Conservation (phyloP, 2,329 filamentous ascomycete genomes). For the Didymellaceae sp. region DNA sequence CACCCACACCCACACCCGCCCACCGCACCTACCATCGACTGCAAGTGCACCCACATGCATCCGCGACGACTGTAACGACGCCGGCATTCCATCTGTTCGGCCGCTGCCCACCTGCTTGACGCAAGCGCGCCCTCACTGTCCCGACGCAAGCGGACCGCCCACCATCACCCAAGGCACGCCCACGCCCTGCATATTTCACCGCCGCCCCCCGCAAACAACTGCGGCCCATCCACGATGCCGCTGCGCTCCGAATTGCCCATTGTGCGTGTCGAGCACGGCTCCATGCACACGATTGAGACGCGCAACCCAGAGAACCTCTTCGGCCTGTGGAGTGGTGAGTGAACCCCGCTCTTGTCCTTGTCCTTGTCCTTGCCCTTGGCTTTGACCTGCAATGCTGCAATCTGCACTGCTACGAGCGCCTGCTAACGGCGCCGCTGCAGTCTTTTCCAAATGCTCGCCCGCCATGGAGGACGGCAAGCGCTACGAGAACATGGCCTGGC, state of each 20-base stretch:
- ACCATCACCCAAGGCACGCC: not conserved
- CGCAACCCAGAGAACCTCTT: conserved; percentile 90
- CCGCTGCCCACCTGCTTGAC: conserved; percentile 27
- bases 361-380: no score
- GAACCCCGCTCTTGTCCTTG: not conserved
- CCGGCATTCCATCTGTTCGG: conserved; percentile 27
- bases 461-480: conserved; percentile 91
- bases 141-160: conserved; percentile 24
- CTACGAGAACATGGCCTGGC: conserved; percentile 92
- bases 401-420: no score
- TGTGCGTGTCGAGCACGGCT: conserved; percentile 86
- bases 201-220: conserved; percentile 1
- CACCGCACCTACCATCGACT: not conserved
- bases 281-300: conserved; percentile 94
- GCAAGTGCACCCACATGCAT: conserved; percentile 23
- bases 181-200: not conserved
- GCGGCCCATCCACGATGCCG: conserved; percentile 68
- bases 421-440: conserved; percentile 55
- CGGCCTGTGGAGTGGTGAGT: conserved; percentile 95
- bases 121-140: conserved; percentile 29
- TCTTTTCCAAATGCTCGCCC: conserved; percentile 93
- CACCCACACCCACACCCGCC: not conserved
- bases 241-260: conserved; percentile 83
- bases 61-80: conserved; percentile 27
- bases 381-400: no score